Conservation (phyloP, 192 early-diverging fungal genomes). For the Chytriomyces sp. region DNA sequence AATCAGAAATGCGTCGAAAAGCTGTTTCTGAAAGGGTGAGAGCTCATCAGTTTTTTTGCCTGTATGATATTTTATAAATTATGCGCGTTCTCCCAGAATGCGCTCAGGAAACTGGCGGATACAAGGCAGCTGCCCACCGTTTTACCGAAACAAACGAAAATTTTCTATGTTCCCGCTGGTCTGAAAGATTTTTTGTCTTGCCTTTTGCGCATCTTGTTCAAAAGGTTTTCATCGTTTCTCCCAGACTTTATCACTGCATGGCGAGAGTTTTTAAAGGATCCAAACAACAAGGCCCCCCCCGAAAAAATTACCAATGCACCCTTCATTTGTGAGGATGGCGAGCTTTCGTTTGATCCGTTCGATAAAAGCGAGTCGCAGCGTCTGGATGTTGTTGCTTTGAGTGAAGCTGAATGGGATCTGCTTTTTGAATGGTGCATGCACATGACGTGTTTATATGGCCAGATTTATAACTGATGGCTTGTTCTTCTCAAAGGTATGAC, state of each 20-base stretch:
- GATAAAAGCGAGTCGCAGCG: neutral
- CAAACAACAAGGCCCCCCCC: neutral
- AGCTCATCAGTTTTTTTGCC: neutral
- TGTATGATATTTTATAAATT: neutral
- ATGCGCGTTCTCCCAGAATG: neutral
- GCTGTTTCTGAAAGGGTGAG: neutral
- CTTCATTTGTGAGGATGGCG: constrained; percentile 3
- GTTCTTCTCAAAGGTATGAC: neutral
- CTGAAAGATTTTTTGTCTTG: neutral
- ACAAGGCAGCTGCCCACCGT: neutral
- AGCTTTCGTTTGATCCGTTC: constrained; percentile 10
- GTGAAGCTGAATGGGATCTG: constrained; percentile 7
- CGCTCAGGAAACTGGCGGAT: constrained; percentile 13
- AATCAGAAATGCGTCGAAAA: neutral
- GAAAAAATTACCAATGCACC: neutral
- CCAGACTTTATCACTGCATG: constrained; percentile 11
- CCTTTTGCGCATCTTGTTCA: neutral
- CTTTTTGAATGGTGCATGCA: constrained; percentile 2
- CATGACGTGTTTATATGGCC: neutral
- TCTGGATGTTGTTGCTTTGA: neutral
- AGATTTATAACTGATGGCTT: neutral
- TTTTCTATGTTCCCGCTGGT: constrained; percentile 21
- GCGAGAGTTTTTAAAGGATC: constrained; percentile 14
- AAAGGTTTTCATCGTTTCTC: neutral
- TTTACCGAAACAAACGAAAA: neutral